Evolutionary conservation across 2,329 filamentous ascomycete species (phyloP).

Genomic region (Fusarium udum): DNA sequence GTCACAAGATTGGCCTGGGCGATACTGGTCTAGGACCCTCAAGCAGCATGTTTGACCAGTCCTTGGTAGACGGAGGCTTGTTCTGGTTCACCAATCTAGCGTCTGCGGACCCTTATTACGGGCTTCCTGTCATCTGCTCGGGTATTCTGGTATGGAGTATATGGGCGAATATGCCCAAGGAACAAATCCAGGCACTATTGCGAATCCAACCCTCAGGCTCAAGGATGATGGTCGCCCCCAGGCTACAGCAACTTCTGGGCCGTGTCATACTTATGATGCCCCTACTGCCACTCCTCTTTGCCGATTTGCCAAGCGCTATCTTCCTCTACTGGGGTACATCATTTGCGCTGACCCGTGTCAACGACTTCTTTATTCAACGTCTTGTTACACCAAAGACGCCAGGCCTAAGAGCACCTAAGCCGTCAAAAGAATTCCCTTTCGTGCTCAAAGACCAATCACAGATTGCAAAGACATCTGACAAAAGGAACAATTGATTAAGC

Average conservation of each 20-base stretch:
- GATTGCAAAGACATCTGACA: background rate
- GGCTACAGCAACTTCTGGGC: conserved; percentile 42
- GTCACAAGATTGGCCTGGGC: conserved; percentile 45
- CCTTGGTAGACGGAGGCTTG: conserved; percentile 59
- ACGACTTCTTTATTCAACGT: conserved; percentile 44
- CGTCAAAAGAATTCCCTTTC: conserved; percentile 32
- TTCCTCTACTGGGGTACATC: conserved; percentile 54
- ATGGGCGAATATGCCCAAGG: conserved; percentile 44
- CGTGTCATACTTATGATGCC: conserved; percentile 48
- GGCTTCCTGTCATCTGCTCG: conserved; percentile 55
- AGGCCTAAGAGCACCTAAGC: conserved; percentile 26
- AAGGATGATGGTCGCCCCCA: conserved; percentile 32
- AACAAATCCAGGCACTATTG: conserved; percentile 44
- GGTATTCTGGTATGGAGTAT: conserved; percentile 43
- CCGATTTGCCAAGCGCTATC: conserved; percentile 52
- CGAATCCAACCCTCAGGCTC: conserved; percentile 20
- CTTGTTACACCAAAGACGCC: conserved; percentile 29
- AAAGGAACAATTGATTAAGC: conserved; percentile 24
- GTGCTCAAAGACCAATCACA: conserved; percentile 19
- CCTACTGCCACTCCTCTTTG: conserved; percentile 47
- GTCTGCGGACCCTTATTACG: conserved; percentile 59
- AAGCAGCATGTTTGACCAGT: conserved; percentile 47
- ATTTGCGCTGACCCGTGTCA: conserved; percentile 49
- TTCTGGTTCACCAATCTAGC: conserved; percentile 67
- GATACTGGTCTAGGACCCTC: conserved; percentile 39